Evolutionary conservation across 345 rosid genomes (phyloP).

Genomic region (Hevea brasiliensis): DNA sequence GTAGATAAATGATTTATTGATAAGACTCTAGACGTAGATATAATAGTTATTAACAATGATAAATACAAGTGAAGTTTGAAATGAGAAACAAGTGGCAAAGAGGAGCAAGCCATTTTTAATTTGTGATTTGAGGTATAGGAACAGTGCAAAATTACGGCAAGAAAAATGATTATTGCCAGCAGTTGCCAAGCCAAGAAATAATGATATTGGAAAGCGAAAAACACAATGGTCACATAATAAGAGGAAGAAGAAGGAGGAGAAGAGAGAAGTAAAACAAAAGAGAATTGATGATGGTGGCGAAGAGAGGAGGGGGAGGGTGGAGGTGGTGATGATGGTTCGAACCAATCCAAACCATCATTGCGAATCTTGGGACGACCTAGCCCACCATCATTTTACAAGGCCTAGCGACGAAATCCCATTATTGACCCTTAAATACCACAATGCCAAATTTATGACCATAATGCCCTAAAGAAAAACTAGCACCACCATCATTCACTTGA

Average conservation of each 20-base stretch:
- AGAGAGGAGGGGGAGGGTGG: background rate
- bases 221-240: background rate
- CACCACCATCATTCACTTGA: constrained; percentile 63
- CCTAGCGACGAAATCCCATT: background rate
- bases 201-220: constrained; percentile 9
- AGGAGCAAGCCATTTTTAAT: constrained; percentile 9
- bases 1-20: constrained; percentile 11
- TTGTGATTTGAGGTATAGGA: background rate
- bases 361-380: constrained; percentile 82
- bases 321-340: constrained; percentile 66
- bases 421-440: constrained; percentile 23
- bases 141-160: constrained; percentile 21
- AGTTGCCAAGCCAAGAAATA: constrained; percentile 28
- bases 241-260: too few relatives aligned
- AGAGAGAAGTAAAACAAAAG: constrained; percentile 8
- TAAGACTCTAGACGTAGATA: constrained; percentile 15
- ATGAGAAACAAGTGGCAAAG: background rate
- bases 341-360: constrained; percentile 89
- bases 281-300: constrained; percentile 20
- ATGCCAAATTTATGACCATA: constrained; percentile 4
- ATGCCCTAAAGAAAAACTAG: constrained; percentile 11
- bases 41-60: constrained; percentile 20
- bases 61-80: background rate
- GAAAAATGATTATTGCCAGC: constrained; percentile 24
- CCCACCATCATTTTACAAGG: constrained; percentile 59